These are phyloP conservation scores for Oldenlandia corymbosa DNA, from an alignment of 257 asterid genomes.

Conservation along the genomic window DNA sequence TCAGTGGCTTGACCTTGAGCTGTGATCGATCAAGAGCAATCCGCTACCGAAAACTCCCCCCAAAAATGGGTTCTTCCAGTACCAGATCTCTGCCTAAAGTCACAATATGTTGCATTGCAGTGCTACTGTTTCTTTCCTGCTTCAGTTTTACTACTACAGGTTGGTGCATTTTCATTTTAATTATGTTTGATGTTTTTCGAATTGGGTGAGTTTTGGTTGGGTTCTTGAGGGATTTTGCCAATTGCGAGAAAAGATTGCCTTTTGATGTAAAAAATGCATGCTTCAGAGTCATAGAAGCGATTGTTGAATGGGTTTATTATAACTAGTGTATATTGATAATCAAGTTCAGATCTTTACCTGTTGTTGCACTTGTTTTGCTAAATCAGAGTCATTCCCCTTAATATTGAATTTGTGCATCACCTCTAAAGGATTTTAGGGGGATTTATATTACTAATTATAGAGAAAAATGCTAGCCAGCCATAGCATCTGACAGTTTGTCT, in stretches of 20 bases:
- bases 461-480: no score
- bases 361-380: slow-evolving; percentile 4
- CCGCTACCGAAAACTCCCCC: no score
- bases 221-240: slow-evolving; percentile 1
- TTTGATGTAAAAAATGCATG: background rate
- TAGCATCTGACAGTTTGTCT: no score
- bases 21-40: no score
- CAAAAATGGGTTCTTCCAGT: slow-evolving; percentile 36
- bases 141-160: slow-evolving; percentile 57
- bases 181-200: background rate
- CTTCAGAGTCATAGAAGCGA: no score
- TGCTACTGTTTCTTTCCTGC: slow-evolving; percentile 43
- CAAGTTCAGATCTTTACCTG: slow-evolving; percentile 27
- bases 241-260: background rate
- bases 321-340: background rate
- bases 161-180: slow-evolving; percentile 8
- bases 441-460: no score
- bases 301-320: slow-evolving; percentile 11
- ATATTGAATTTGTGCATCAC: no score
- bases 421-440: no score
- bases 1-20: no score
- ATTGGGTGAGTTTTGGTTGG: background rate
- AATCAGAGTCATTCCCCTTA: no score
- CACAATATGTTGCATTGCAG: slow-evolving; percentile 24
- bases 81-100: slow-evolving; percentile 33